phyloP scores from a whole-genome alignment of 108 stramenopile species.

The Skeletonema grethae region DNA sequence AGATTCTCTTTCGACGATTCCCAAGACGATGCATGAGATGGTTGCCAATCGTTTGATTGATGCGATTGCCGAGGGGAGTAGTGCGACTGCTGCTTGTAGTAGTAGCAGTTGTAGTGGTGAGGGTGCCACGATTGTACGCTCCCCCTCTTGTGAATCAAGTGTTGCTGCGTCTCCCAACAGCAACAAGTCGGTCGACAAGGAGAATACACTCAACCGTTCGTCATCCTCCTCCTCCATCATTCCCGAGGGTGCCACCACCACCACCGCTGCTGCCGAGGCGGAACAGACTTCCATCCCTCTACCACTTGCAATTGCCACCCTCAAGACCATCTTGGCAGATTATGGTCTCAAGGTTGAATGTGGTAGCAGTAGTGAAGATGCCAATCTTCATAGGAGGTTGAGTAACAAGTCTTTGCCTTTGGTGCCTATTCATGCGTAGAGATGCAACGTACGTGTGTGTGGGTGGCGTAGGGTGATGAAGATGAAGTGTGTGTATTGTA shows the following conservation, averaged over 20 bases:
- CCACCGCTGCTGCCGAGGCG: not conserved
- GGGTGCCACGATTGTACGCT: slow-evolving; percentile 2
- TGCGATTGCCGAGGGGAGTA: slow-evolving; percentile 60
- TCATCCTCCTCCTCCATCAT: too few species aligned
- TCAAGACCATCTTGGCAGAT: slow-evolving; percentile 72
- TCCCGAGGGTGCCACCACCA: not conserved
- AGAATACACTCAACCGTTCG: not conserved
- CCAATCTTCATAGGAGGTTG: slow-evolving; percentile 6
- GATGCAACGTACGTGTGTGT: too few species aligned
- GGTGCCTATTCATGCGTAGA: slow-evolving; percentile 62
- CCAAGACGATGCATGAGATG: slow-evolving; percentile 78
- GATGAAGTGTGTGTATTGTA: too few species aligned
- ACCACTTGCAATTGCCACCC: slow-evolving; percentile 78
- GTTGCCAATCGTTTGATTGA: slow-evolving; percentile 79
- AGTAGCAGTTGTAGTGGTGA: not conserved
- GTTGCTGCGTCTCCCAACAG: not conserved
- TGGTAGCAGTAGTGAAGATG: slow-evolving; percentile 9
- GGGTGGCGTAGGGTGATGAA: too few species aligned
- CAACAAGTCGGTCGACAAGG: too few species aligned
- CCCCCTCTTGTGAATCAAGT: not conserved
- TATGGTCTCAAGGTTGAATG: slow-evolving; percentile 56
- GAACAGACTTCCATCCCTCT: slow-evolving; percentile 28
- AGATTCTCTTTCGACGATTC: slow-evolving; percentile 73
- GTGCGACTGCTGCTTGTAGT: slow-evolving; percentile 1
- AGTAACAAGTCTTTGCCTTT: slow-evolving; percentile 49